Conservation (phyloP, 2,329 filamentous ascomycete species). For the Stenocarpella maydis region DNA sequence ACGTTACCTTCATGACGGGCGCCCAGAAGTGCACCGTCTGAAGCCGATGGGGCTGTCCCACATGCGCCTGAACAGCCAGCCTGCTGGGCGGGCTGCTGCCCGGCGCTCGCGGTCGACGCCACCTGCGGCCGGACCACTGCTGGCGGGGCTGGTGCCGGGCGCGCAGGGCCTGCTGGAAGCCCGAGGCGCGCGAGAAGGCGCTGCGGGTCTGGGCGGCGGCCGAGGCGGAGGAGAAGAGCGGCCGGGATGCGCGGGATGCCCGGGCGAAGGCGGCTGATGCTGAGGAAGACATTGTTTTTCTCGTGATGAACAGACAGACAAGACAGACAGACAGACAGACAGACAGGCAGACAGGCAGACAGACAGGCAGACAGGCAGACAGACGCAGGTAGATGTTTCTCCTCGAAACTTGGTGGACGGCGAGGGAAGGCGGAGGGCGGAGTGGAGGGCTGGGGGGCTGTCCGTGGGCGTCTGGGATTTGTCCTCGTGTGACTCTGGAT, state of each 20-base stretch:
- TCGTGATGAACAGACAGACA: no score
- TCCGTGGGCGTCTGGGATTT: background rate
- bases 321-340: no score
- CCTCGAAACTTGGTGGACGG: background rate
- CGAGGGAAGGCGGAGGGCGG: background rate
- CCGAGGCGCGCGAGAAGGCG: constrained; percentile 56
- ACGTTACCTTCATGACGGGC: constrained; percentile 85
- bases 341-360: no score
- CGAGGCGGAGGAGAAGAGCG: constrained; percentile 63
- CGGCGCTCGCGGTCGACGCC: constrained; percentile 68
- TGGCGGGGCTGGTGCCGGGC: constrained; percentile 43
- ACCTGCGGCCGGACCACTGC: constrained; percentile 63
- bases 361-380: no score
- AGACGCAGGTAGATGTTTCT: background rate
- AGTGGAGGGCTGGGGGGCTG: background rate
- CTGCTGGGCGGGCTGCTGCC: constrained; percentile 42
- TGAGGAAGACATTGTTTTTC: constrained; percentile 41
- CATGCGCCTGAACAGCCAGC: constrained; percentile 76
- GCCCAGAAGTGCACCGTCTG: constrained; percentile 99
- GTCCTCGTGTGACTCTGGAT: constrained; percentile 21
- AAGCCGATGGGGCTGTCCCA: constrained; percentile 83
- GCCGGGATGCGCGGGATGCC: constrained; percentile 63
- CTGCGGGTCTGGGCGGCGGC: constrained; percentile 62
- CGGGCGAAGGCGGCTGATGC: constrained; percentile 58
- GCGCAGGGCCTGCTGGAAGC: constrained; percentile 44